A percentile compares a stretch with the other conserved stretches of the same genome.
Conservation (phyloP, 148 eudicot genomes). For the Beta vulgaris region DNA sequence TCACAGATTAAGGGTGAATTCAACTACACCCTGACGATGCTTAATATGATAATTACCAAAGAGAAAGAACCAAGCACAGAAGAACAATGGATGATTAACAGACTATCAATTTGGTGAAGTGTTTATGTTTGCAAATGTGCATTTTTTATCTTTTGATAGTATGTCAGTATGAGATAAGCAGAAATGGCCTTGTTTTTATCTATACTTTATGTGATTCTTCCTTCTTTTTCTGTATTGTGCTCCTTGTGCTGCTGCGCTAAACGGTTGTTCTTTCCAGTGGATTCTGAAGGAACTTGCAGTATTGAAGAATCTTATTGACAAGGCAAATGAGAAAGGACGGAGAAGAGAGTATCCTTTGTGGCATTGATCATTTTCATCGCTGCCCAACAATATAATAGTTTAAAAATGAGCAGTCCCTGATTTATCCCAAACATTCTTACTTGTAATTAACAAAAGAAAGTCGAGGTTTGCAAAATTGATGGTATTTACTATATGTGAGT, state of each 20-base stretch:
- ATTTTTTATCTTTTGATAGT: not conserved
- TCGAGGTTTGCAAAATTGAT: not conserved
- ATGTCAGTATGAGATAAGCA: not conserved
- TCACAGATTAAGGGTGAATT: too few relatives aligned
- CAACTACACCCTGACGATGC: too few relatives aligned
- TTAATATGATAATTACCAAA: not conserved
- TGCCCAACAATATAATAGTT: not conserved
- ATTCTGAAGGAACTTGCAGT: constrained; percentile 30
- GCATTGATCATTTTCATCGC: not conserved
- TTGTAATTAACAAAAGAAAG: too few relatives aligned
- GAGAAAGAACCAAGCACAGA: not conserved
- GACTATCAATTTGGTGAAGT: too few relatives aligned
- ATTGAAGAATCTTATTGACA: constrained; percentile 34
- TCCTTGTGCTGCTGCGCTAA: not conserved
- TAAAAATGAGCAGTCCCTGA: not conserved
- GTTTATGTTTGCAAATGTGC: not conserved
- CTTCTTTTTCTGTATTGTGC: not conserved
- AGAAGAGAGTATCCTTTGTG: constrained; percentile 37
- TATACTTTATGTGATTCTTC: not conserved
- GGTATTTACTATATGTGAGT: not conserved
- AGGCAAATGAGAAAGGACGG: constrained; percentile 36
- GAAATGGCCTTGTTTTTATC: not conserved
- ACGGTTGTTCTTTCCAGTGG: constrained; percentile 18
- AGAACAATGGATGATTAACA: not conserved
- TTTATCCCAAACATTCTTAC: not conserved